Conservation (phyloP, 2,329 filamentous ascomycete species). For the Domatiomyces globalis region DNA sequence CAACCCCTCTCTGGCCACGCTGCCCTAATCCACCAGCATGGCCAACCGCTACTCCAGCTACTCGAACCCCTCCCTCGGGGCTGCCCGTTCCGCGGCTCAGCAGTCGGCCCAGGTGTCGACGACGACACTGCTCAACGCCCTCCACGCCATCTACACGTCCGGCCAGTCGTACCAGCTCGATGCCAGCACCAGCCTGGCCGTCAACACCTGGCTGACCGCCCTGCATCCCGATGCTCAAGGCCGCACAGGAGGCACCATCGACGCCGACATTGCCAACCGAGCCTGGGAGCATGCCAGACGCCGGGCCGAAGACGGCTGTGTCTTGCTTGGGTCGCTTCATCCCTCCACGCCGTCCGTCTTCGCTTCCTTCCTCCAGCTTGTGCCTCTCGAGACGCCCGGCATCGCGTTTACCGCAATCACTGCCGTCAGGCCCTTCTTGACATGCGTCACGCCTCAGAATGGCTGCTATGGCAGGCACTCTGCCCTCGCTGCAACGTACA, state of each 20-base stretch:
- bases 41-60: conserved; percentile 49
- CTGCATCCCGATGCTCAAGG: conserved; percentile 55
- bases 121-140: conserved; percentile 77
- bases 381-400: conserved; percentile 66
- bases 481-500: conserved; percentile 66
- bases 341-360: conserved; percentile 75
- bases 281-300: conserved; percentile 95
- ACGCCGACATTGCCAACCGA: conserved; percentile 59
- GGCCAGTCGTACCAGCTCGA: conserved; percentile 76
- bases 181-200: conserved; percentile 75
- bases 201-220: conserved; percentile 90
- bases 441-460: conserved; percentile 77
- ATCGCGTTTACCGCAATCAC: conserved; percentile 65
- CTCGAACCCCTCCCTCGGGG: conserved; percentile 47
- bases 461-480: conserved; percentile 70
- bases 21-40: conserved; percentile 29
- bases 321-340: conserved; percentile 79
- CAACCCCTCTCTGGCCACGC: neutral
- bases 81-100: conserved; percentile 43
- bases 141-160: conserved; percentile 77
- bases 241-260: conserved; percentile 61
- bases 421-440: conserved; percentile 71
- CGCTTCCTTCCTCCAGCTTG: conserved; percentile 61
- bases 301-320: conserved; percentile 87
- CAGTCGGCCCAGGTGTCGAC: conserved; percentile 74